These are phyloP conservation scores for Leishmania guyanensis DNA, from an alignment of 208 protist genomes.

Conservation along the genomic window DNA sequence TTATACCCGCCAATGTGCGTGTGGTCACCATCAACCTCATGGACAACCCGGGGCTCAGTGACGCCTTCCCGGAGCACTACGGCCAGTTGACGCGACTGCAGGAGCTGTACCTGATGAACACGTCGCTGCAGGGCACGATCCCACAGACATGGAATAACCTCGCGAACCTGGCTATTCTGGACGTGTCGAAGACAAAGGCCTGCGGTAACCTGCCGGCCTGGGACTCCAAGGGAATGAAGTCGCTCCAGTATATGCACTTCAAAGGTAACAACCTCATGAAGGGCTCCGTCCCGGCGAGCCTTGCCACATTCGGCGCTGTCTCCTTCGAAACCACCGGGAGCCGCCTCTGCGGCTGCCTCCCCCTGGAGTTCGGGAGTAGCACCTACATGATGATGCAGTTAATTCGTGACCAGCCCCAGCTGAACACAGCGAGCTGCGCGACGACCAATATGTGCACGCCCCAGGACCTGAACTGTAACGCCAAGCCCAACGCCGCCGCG, in stretches of 20 bases:
- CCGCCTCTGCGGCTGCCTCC: constrained; percentile 38
- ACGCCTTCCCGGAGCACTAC: constrained; percentile 36
- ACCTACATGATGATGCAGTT: constrained; percentile 16
- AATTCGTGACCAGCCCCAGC: constrained; percentile 12
- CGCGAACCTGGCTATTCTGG: constrained; percentile 21
- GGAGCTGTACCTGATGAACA: constrained; percentile 33
- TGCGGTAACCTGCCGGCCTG: constrained; percentile 43
- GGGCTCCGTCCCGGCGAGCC: constrained; percentile 33
- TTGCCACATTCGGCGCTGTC: constrained; percentile 25
- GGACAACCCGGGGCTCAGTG: constrained; percentile 25
- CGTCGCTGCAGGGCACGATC: constrained; percentile 33
- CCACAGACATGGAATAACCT: constrained; percentile 43
- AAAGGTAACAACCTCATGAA: constrained; percentile 25
- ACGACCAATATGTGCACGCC: constrained; percentile 23
- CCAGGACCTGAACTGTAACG: constrained; percentile 12
- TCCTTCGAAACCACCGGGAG: constrained; percentile 27
- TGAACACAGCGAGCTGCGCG: constrained; percentile 16
- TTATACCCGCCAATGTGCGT: constrained; percentile 26
- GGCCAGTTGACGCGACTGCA: constrained; percentile 25
- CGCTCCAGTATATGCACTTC: constrained; percentile 29
- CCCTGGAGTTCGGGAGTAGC: constrained; percentile 18
- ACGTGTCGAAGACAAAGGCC: constrained; percentile 41
- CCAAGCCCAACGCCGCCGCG: constrained; percentile 4
- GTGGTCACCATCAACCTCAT: constrained; percentile 37
- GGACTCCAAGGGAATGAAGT: constrained; percentile 23